phyloP scores from a whole-genome alignment of 305 asterid species.

The Solanum hybrid region DNA sequence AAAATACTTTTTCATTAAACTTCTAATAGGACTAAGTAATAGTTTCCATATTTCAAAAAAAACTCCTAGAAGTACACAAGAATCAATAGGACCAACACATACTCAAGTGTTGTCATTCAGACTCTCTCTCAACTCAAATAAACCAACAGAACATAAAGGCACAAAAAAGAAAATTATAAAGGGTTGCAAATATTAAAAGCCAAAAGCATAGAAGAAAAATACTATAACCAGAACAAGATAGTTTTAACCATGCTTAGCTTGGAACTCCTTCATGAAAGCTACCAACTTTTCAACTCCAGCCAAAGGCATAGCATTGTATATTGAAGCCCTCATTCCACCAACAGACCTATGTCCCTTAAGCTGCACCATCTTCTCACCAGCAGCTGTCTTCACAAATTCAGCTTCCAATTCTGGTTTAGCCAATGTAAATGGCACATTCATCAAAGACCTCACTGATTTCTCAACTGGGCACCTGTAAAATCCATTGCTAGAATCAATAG shows the following conservation, averaged over 20 bases:
- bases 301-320: slow-evolving; percentile 90
- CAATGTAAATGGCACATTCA: slow-evolving; percentile 79
- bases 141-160: not conserved
- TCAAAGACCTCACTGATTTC: slow-evolving; percentile 69
- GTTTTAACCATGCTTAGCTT: slow-evolving; percentile 55
- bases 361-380: slow-evolving; percentile 87
- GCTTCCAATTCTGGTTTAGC: slow-evolving; percentile 71
- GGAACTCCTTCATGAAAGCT: slow-evolving; percentile 86
- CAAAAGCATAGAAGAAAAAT: not conserved
- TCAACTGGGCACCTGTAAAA: slow-evolving; percentile 78
- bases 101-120: not conserved
- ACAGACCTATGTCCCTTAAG: slow-evolving; percentile 88
- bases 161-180: not conserved
- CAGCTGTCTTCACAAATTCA: slow-evolving; percentile 80
- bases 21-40: not conserved
- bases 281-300: slow-evolving; percentile 87
- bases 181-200: not conserved
- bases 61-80: not conserved
- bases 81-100: not conserved
- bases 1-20: not conserved
- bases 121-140: not conserved
- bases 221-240: not conserved
- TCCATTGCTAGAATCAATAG: slow-evolving; percentile 71
- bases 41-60: not conserved
- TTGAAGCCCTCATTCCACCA: slow-evolving; percentile 97